A percentile compares a stretch with the other conserved stretches of the same genome.
Conservation (phyloP, 1,139 yeast species). For the Casaregolazyma lundiana region DNA sequence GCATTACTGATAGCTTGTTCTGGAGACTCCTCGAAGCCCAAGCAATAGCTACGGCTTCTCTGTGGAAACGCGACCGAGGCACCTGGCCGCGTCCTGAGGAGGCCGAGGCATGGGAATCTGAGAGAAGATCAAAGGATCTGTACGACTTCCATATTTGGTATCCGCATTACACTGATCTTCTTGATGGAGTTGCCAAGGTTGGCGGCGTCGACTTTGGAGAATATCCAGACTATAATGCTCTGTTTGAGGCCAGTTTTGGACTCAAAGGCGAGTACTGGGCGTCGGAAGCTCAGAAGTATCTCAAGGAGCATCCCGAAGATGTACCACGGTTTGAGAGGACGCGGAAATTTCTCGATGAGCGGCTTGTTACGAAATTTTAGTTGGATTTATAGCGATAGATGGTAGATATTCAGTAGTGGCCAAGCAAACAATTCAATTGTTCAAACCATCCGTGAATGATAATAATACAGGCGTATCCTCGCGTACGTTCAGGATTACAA, state of each 20-base stretch:
- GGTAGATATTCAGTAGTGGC: too few relatives aligned
- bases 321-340: conserved; percentile 9
- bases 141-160: conserved; percentile 24
- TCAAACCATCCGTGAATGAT: too few relatives aligned
- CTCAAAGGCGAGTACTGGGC: conserved; percentile 12
- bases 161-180: conserved; percentile 20
- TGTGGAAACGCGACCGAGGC: conserved; percentile 17
- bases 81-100: conserved; percentile 17
- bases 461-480: too few relatives aligned
- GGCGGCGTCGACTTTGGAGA: conserved; percentile 12
- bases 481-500: too few relatives aligned
- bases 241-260: conserved; percentile 10
- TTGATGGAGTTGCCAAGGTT: conserved; percentile 18
- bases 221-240: conserved; percentile 2
- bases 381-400: too few relatives aligned
- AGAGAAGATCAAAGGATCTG: conserved; percentile 14
- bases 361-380: neutral
- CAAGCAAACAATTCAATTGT: too few relatives aligned
- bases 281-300: conserved; percentile 9
- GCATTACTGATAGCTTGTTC: conserved; percentile 21
- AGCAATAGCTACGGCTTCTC: conserved; percentile 22
- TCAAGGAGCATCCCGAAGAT: conserved; percentile 13
- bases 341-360: conserved; percentile 7
- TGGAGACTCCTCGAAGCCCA: conserved; percentile 23
- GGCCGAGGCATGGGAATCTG: conserved; percentile 20